Conservation (phyloP, 192 early-diverging fungal genomes). For the Backusella tuberculispora region DNA sequence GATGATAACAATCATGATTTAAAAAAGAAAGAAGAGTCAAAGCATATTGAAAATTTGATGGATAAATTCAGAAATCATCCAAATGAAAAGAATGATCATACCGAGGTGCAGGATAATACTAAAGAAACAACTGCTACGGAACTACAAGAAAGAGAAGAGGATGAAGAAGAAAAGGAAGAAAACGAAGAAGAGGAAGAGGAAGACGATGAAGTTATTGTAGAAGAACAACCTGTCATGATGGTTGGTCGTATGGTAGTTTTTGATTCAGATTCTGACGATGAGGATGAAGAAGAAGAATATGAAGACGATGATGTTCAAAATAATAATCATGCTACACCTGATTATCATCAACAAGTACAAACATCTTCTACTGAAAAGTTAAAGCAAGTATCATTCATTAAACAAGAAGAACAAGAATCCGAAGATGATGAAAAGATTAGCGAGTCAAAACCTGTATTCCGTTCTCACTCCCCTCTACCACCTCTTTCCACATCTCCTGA, state of each 20-base stretch:
- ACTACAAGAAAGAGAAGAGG: too few relatives aligned
- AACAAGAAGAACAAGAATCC: background rate
- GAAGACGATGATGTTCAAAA: background rate
- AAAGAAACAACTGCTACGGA: background rate
- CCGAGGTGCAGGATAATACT: background rate
- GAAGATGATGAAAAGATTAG: too few relatives aligned
- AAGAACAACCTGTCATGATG: background rate
- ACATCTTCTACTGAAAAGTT: background rate
- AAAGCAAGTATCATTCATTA: background rate
- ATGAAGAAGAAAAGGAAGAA: too few relatives aligned
- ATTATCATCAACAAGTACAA: background rate
- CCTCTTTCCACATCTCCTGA: background rate
- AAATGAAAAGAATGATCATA: background rate
- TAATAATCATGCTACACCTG: background rate
- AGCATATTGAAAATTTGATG: background rate
- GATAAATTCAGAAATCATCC: slow-evolving; percentile 11
- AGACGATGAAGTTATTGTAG: too few relatives aligned
- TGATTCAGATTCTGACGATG: background rate
- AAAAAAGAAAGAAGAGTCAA: background rate
- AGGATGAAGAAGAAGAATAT: slow-evolving; percentile 4
- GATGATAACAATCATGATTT: background rate
- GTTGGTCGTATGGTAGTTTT: slow-evolving; percentile 19
- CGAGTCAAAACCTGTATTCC: background rate
- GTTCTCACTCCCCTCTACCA: background rate
- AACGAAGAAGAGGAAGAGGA: too few relatives aligned